Evolutionary conservation across 768 basidiomycete species (phyloP).

Genomic region (Coprinellus aureogranulatus): DNA sequence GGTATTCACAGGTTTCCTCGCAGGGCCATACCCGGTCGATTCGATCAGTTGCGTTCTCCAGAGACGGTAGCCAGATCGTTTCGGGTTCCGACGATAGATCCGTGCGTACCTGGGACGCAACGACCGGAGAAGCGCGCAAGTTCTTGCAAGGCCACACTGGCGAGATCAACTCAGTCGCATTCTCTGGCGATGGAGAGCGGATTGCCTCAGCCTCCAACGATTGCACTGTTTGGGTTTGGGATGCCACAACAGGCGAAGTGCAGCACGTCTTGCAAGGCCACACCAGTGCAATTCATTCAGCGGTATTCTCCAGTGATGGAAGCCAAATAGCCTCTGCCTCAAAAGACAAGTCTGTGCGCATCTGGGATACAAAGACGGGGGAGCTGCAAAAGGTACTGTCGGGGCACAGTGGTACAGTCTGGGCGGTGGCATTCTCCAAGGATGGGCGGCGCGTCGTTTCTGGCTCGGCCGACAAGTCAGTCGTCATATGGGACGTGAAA

Average conservation of each 20-base stretch:
- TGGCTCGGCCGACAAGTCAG: constrained; percentile 12
- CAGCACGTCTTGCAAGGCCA: constrained; percentile 4
- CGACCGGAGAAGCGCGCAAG: constrained; percentile 3
- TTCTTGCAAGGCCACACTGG: constrained; percentile 7
- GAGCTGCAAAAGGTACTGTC: background rate
- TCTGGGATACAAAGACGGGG: constrained; percentile 3
- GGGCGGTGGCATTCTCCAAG: constrained; percentile 18
- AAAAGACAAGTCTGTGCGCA: background rate
- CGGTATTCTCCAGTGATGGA: too few species aligned
- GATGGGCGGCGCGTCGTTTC: constrained; percentile 16
- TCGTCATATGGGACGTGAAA: constrained; percentile 18
- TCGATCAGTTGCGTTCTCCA: background rate
- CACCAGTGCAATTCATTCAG: background rate
- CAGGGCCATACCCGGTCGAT: background rate
- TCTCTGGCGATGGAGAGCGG: background rate
- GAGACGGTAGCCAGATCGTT: constrained; percentile 10
- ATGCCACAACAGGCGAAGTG: background rate
- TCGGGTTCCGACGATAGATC: constrained; percentile 29
- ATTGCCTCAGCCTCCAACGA: background rate
- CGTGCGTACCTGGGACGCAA: constrained; percentile 13
- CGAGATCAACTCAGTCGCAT: constrained; percentile 2
- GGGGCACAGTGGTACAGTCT: constrained; percentile 12
- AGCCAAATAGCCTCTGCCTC: background rate
- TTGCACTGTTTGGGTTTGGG: background rate
- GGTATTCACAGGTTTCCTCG: constrained; percentile 2